These are phyloP conservation scores for Leishmania tarentolae DNA, from an alignment of 208 protist genomes.

Conservation along the genomic window DNA sequence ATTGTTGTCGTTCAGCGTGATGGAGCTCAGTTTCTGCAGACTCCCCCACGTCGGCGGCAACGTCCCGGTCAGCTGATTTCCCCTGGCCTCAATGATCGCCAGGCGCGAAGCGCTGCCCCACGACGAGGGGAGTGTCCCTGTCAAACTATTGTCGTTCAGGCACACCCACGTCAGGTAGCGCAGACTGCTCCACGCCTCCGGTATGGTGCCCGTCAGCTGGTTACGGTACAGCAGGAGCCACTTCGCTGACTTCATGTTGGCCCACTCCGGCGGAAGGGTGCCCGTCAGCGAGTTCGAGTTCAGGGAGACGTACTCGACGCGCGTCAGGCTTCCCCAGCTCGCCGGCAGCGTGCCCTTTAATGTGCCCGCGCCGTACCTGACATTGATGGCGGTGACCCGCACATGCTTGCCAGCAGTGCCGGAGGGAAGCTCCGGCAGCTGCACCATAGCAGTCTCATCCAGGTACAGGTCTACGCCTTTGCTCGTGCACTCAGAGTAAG, in stretches of 20 bases:
- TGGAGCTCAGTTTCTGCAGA: not conserved
- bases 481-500: not conserved
- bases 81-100: not conserved
- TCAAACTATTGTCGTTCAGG: conserved; percentile 14
- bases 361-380: conserved; percentile 1
- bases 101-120: conserved; percentile 13
- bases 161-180: conserved; percentile 10
- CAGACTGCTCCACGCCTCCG: not conserved
- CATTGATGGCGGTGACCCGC: not conserved
- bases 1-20: not conserved
- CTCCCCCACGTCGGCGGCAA: not conserved
- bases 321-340: conserved; percentile 10
- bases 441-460: not conserved
- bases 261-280: conserved; percentile 19
- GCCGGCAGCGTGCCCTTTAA: conserved; percentile 11
- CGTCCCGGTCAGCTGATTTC: conserved; percentile 4
- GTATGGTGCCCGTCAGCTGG: conserved; percentile 5
- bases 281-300: conserved; percentile 14
- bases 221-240: conserved; percentile 7
- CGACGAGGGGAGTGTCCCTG: conserved; percentile 9
- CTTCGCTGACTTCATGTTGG: conserved; percentile 8
- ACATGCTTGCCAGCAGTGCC: not conserved
- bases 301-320: not conserved
- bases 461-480: conserved; percentile 12
- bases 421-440: conserved; percentile 17